Evolutionary conservation across 2,329 filamentous ascomycete species (phyloP).

Genomic region (Penicillium hordei): DNA sequence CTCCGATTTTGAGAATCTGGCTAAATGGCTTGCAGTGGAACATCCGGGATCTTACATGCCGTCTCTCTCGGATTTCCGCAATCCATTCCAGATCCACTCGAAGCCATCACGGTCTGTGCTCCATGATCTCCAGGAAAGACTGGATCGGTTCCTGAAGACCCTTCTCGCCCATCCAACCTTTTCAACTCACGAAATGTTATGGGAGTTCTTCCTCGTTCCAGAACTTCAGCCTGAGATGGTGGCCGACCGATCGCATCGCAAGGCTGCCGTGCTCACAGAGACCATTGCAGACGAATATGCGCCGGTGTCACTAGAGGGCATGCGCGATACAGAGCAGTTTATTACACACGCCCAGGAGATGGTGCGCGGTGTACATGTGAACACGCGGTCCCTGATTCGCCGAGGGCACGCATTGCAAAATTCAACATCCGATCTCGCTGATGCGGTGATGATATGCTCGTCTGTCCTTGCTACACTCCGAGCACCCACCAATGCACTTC

Average conservation of each 20-base stretch:
- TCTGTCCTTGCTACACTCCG: slow-evolving; percentile 53
- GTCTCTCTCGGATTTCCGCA: slow-evolving; percentile 71
- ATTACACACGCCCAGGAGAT: slow-evolving; percentile 87
- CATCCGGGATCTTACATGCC: slow-evolving; percentile 96
- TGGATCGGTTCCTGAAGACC: slow-evolving; percentile 85
- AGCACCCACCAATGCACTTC: slow-evolving; percentile 61
- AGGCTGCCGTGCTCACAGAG: slow-evolving; percentile 78
- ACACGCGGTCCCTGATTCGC: slow-evolving; percentile 78
- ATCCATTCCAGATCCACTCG: slow-evolving; percentile 89
- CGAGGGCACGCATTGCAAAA: slow-evolving; percentile 73
- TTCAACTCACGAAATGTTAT: slow-evolving; percentile 92
- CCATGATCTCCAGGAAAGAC: slow-evolving; percentile 79
- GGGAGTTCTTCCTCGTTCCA: slow-evolving; percentile 98
- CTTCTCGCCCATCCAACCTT: slow-evolving; percentile 89
- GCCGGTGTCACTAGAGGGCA: slow-evolving; percentile 68
- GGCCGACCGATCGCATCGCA: slow-evolving; percentile 80
- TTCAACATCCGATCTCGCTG: slow-evolving; percentile 52
- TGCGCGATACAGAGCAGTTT: slow-evolving; percentile 89
- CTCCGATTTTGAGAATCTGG: slow-evolving; percentile 86
- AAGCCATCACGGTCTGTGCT: slow-evolving; percentile 85
- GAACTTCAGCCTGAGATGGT: slow-evolving; percentile 90
- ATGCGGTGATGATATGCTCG: slow-evolving; percentile 44
- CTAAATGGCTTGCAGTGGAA: slow-evolving; percentile 78
- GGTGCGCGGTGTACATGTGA: slow-evolving; percentile 78
- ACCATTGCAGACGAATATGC: slow-evolving; percentile 86